Evolutionary conservation across 176 grass and related monocot species (phyloP).

Genomic region (Guadua angustifolia): DNA sequence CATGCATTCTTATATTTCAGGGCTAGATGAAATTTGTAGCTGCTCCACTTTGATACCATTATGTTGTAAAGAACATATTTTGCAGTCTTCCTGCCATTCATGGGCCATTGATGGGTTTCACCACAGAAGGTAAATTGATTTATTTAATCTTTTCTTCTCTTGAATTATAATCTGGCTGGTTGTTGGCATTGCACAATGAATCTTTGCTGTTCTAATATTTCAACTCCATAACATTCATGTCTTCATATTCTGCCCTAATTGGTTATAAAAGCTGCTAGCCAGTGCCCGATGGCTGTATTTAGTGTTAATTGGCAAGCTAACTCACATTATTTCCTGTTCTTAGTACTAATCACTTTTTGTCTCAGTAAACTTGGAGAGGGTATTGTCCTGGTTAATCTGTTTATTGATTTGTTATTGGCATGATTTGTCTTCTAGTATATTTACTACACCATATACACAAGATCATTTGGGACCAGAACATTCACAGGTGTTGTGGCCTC

Average conservation of each 20-base stretch:
- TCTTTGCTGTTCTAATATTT: slow-evolving; percentile 16
- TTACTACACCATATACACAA: not conserved
- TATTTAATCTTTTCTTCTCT: slow-evolving; percentile 35
- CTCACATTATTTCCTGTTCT: not conserved
- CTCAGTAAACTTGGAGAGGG: not conserved
- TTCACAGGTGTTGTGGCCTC: not conserved
- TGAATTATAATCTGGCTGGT: not conserved
- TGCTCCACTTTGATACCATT: slow-evolving; percentile 43
- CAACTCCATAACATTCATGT: not conserved
- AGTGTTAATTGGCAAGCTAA: not conserved
- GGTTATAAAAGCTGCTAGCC: slow-evolving; percentile 3
- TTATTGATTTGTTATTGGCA: not conserved
- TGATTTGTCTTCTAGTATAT: not conserved
- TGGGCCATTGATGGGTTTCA: slow-evolving; percentile 55
- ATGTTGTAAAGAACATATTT: slow-evolving; percentile 50
- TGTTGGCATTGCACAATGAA: not conserved
- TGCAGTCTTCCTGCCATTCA: slow-evolving; percentile 56
- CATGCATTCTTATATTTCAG: slow-evolving; percentile 46
- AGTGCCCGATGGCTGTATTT: too few species aligned
- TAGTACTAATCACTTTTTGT: not conserved
- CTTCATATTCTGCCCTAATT: slow-evolving; percentile 8
- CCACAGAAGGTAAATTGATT: slow-evolving; percentile 61
- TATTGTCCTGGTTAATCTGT: not conserved
- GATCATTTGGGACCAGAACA: slow-evolving; percentile 2
- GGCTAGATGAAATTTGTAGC: slow-evolving; percentile 48